Evolutionary conservation across 2,329 filamentous ascomycete species (phyloP).

Genomic region (Penicillium paneum): DNA sequence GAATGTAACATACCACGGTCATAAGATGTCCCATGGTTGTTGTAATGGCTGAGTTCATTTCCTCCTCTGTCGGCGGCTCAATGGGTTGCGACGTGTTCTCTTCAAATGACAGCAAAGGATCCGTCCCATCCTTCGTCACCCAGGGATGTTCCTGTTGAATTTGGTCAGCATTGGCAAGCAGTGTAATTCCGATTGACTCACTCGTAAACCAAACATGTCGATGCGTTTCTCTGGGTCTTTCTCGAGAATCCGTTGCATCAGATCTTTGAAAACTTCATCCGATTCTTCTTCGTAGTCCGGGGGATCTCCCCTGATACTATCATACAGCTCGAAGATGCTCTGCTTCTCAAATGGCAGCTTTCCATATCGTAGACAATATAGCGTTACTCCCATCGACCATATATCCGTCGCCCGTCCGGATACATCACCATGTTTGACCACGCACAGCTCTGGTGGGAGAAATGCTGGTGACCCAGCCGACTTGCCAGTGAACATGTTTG

Average conservation of each 20-base stretch:
- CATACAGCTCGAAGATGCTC: conserved; percentile 80
- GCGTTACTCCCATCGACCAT: conserved; percentile 96
- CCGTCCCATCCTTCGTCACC: conserved; percentile 78
- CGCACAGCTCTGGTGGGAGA: conserved; percentile 86
- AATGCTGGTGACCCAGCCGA: conserved; percentile 94
- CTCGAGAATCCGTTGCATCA: conserved; percentile 71
- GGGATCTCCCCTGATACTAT: conserved; percentile 74
- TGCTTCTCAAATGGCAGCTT: conserved; percentile 78
- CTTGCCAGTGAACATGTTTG: conserved; percentile 86
- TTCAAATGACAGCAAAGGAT: conserved; percentile 72
- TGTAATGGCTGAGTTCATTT: conserved; percentile 88
- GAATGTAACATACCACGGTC: conserved; percentile 60
- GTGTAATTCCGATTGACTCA: conserved; percentile 48
- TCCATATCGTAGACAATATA: conserved; percentile 90
- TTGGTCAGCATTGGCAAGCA: conserved; percentile 8
- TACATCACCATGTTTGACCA: conserved; percentile 78
- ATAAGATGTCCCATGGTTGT: conserved; percentile 82
- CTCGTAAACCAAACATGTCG: conserved; percentile 74
- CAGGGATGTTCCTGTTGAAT: conserved; percentile 73
- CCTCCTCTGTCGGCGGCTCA: conserved; percentile 81
- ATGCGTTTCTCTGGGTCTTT: conserved; percentile 84
- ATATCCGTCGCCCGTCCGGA: conserved; percentile 89
- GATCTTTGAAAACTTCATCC: conserved; percentile 66
- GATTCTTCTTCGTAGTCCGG: conserved; percentile 61
- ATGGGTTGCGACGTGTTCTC: conserved; percentile 83